Percentiles rank a stretch among this genome's conserved stretches.
These are phyloP conservation scores for Musa acuminata DNA, from an alignment of 176 grass and related monocot genomes.

Conservation along the genomic window DNA sequence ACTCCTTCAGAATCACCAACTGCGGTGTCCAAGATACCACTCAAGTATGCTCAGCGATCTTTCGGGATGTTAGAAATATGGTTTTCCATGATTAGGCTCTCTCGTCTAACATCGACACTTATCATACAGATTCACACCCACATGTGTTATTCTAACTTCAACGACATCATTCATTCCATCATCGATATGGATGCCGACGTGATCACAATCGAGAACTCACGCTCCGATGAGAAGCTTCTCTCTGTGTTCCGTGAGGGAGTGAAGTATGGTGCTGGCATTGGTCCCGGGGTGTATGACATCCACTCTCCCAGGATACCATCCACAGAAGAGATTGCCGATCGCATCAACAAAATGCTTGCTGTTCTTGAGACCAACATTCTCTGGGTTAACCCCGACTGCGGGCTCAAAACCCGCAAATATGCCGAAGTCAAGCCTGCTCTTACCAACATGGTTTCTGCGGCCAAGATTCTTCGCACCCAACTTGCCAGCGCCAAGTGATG, in stretches of 20 bases:
- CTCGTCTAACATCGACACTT: neutral
- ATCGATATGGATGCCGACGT: constrained; percentile 95
- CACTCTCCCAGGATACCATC: constrained; percentile 91
- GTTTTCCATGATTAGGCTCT: neutral
- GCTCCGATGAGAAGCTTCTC: constrained; percentile 79
- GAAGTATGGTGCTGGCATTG: constrained; percentile 75
- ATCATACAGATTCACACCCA: constrained; percentile 77
- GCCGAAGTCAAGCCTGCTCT: constrained; percentile 81
- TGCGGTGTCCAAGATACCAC: constrained; percentile 77
- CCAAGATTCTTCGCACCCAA: constrained; percentile 74
- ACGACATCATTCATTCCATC: constrained; percentile 96
- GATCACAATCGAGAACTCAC: constrained; percentile 91
- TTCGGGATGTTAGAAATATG: too few relatives aligned
- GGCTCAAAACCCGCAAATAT: constrained; percentile 93
- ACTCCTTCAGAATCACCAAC: constrained; percentile 97
- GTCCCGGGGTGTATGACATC: constrained; percentile 91
- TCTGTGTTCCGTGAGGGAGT: constrained; percentile 90
- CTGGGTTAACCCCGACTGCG: constrained; percentile 93
- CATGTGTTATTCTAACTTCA: constrained; percentile 99
- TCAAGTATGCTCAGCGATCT: constrained; percentile 33
- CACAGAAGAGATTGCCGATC: constrained; percentile 72
- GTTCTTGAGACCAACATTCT: constrained; percentile 83
- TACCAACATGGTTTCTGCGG: constrained; percentile 65
- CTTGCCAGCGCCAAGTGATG: constrained; percentile 59
- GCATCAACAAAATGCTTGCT: constrained; percentile 83